Base-by-base conservation (phyloP, 108 stramenopile species). In the Craspedostauros australis region DNA sequence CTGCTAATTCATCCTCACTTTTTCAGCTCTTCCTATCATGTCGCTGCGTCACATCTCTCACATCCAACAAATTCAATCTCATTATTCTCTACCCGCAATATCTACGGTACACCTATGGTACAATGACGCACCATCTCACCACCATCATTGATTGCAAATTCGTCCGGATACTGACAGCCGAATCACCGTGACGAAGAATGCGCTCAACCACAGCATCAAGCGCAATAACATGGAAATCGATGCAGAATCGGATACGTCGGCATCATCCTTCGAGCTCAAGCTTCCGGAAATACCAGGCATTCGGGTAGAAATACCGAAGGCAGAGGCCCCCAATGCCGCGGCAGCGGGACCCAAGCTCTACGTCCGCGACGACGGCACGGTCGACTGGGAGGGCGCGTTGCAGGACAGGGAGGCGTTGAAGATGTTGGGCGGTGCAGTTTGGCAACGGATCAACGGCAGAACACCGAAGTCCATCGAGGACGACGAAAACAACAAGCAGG, bases 351-450 rank as follows among this genome's bases (percentile, higher is more conserved):
- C 92, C 1, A 83, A 84, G 39, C 60, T 93, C 21, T 94, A 94
- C 63, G 91, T 98, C 11, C 76, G 97, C 12, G 94, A 98, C 6
- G 97, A 98, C 66, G 97, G 97, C 2, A 95, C 94, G 1, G 90
- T 96, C 25, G 95, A 96, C 58, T 96, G 97, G 97, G 95, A 98
- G 58, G 95, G 97, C 9, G 95, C 97, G 0, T 59, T 98, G 26
- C 93, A 95, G 54, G 95, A 95, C 46, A 68, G 84, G 18, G 93
- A 88, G 40, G 94, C 95, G 1, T 76, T 94, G 46, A 69, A 72
- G 46, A 88, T 88, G 46, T 95, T 95, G 66, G 82, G 91, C 22
- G 70, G 62, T 26, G 86, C 91, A 19, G 88, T 98, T 15, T 98
- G 94, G 94, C 84, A 87, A 12, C 74, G 96, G 7, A 94, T 98